A percentile compares a stretch with the other conserved stretches of the same genome.
Conservation (phyloP, 768 basidiomycete genomes). For the Lactifluus subvellereus region DNA sequence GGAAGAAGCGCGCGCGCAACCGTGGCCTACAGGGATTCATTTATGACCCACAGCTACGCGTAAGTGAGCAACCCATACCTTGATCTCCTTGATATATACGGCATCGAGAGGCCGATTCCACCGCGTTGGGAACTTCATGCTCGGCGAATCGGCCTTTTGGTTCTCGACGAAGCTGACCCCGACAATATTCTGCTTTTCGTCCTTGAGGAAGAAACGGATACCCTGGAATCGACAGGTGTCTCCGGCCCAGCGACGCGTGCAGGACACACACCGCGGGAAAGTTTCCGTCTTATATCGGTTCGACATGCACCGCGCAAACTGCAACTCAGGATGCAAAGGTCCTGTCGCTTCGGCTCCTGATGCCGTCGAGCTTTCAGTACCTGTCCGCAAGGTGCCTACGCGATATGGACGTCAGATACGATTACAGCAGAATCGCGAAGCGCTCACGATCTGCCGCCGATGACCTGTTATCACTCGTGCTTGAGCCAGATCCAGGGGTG, state of each 20-base stretch:
- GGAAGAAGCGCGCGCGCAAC: slow-evolving; percentile 66
- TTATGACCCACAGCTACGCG: background rate
- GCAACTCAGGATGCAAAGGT: slow-evolving; percentile 56
- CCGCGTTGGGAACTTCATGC: slow-evolving; percentile 54
- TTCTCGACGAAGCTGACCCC: slow-evolving; percentile 68
- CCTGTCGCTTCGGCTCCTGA: slow-evolving; percentile 28
- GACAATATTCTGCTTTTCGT: slow-evolving; percentile 49
- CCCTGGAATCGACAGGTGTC: slow-evolving; percentile 84
- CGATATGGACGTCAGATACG: slow-evolving; percentile 6
- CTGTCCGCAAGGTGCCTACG: slow-evolving; percentile 29
- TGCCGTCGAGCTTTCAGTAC: slow-evolving; percentile 30
- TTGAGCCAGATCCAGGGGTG: slow-evolving; percentile 11
- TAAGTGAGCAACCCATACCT: slow-evolving; percentile 40
- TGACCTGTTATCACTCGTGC: slow-evolving; percentile 1
- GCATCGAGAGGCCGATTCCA: slow-evolving; percentile 60
- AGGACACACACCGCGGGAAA: slow-evolving; percentile 78
- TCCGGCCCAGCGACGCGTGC: slow-evolving; percentile 81
- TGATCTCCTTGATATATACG: slow-evolving; percentile 50
- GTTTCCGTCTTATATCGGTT: slow-evolving; percentile 65
- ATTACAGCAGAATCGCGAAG: background rate
- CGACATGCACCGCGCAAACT: slow-evolving; percentile 81
- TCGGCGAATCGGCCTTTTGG: slow-evolving; percentile 50
- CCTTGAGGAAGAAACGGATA: slow-evolving; percentile 73
- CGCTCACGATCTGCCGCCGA: slow-evolving; percentile 17
- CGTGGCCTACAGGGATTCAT: slow-evolving; percentile 42